Conservation (phyloP, 2,329 filamentous ascomycete species). For the Cadophora luteo-olivacea region DNA sequence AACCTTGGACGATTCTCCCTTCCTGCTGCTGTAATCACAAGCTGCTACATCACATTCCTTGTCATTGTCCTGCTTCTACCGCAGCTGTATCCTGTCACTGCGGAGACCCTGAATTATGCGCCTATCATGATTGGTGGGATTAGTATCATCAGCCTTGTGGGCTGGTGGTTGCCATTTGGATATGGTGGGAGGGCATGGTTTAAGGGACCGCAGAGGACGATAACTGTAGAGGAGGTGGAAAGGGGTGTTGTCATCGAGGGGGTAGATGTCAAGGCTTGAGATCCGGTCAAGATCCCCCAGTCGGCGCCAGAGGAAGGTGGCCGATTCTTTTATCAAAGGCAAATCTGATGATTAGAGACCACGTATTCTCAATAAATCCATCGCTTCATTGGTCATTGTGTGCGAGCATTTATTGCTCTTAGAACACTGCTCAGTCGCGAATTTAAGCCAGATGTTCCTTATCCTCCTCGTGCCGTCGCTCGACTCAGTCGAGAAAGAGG, state of each 20-base stretch:
- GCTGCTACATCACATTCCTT: slow-evolving; percentile 46
- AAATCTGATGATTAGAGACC: no score
- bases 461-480: no score
- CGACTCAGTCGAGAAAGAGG: no score
- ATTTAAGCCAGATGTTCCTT: no score
- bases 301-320: no score
- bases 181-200: slow-evolving; percentile 48
- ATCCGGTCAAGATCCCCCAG: no score
- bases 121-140: slow-evolving; percentile 49
- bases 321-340: no score
- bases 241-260: slow-evolving; percentile 15
- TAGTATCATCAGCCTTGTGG: slow-evolving; percentile 45
- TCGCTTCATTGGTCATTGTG: no score
- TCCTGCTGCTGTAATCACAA: slow-evolving; percentile 42
- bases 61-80: slow-evolving; percentile 48
- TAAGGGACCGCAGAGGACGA: slow-evolving; percentile 47
- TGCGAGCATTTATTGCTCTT: no score
- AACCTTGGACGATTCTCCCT: slow-evolving; percentile 44
- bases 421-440: no score
- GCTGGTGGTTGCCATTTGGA: slow-evolving; percentile 47
- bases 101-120: slow-evolving; percentile 48
- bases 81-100: slow-evolving; percentile 48
- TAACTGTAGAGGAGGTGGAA: slow-evolving; percentile 40
- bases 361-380: no score
- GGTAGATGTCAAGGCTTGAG: slow-evolving; percentile 1